These are phyloP conservation scores for Pterocarpus macrocarpus DNA, from an alignment of 306 rosid genomes.

Conservation along the genomic window DNA sequence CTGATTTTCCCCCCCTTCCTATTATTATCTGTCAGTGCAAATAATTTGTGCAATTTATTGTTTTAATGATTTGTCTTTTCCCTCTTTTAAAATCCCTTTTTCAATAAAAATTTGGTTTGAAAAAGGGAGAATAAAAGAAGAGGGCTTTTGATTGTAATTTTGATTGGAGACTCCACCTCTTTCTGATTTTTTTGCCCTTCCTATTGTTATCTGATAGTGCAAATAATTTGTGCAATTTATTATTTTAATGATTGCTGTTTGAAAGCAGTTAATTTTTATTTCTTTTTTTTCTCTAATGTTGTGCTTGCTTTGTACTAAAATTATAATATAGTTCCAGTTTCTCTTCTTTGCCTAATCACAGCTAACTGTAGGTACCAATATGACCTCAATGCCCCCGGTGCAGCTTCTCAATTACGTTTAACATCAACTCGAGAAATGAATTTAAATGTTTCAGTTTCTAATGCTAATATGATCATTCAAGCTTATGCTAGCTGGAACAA, in stretches of 20 bases:
- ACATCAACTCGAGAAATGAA: slow-evolving; percentile 91
- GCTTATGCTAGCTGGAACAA: slow-evolving; percentile 99
- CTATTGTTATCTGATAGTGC: too few relatives aligned
- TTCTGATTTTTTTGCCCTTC: too few relatives aligned
- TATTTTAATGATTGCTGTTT: slow-evolving; percentile 11
- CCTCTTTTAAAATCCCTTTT: too few relatives aligned
- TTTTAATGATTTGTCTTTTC: too few relatives aligned
- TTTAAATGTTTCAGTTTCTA: slow-evolving; percentile 89
- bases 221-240: too few relatives aligned
- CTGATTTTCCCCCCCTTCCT: too few relatives aligned
- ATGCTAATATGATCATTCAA: slow-evolving; percentile 94
- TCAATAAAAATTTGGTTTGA: too few relatives aligned
- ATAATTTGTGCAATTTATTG: slow-evolving; percentile 7
- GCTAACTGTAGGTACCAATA: slow-evolving; percentile 76
- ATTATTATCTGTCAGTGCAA: too few relatives aligned
- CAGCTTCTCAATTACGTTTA: slow-evolving; percentile 92
- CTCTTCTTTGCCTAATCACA: slow-evolving; percentile 33
- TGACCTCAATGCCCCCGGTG: slow-evolving; percentile 78
- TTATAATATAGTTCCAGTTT: slow-evolving; percentile 31
- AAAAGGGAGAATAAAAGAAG: too few relatives aligned
- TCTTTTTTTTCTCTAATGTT: not conserved
- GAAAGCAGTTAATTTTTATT: not conserved
- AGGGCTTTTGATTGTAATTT: too few relatives aligned
- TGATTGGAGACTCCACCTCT: too few relatives aligned
- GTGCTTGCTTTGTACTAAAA: slow-evolving; percentile 3